These are phyloP conservation scores for Calonectria pseudoreteaudii DNA, from an alignment of 2,329 filamentous ascomycete genomes.

Conservation along the genomic window DNA sequence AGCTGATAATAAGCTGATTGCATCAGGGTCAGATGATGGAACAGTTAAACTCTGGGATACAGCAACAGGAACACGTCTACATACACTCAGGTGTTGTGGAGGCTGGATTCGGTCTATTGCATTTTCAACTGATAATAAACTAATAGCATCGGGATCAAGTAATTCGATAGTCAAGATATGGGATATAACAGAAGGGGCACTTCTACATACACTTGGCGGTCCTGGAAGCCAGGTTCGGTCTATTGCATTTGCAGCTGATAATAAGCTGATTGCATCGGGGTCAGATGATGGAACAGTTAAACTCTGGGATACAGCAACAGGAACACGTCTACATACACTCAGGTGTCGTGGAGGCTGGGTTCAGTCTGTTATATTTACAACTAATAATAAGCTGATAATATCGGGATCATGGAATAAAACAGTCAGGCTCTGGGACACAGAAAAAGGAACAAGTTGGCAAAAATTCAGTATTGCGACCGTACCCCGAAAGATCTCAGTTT, in stretches of 20 bases:
- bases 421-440: background rate
- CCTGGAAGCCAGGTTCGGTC: accelerated
- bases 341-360: background rate
- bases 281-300: background rate
- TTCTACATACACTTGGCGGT: too few relatives aligned
- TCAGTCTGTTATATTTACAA: background rate
- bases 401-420: background rate
- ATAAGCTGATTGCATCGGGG: background rate
- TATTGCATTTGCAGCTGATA: background rate
- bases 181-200: background rate
- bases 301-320: background rate
- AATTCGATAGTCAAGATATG: background rate
- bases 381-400: background rate
- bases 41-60: background rate
- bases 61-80: background rate
- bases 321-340: background rate
- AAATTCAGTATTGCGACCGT: too few relatives aligned
- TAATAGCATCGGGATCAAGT: background rate
- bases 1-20: background rate
- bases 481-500: too few relatives aligned
- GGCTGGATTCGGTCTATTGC: background rate
- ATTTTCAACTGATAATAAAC: background rate
- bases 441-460: too few relatives aligned
- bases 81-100: background rate
- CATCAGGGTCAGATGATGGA: background rate